Evolutionary conservation across 441 rosid genomes (phyloP), one percentile per base, ranked within the genome.

Genomic region (Syzygium malaccense): DNA sequence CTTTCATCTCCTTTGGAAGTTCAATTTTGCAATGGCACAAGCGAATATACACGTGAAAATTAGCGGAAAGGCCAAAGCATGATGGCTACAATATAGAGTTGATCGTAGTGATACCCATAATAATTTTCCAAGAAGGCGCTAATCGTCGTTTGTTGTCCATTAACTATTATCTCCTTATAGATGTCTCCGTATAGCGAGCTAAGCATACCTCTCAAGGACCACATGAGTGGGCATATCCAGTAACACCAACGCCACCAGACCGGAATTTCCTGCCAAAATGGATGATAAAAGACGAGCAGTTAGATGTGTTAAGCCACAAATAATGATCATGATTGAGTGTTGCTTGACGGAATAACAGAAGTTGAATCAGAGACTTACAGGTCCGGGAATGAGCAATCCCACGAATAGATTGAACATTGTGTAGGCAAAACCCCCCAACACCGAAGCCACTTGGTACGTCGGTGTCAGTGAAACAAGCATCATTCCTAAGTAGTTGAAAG

Each of bases 231-330:
- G 78, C 87, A 90, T 14, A 92, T 91, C 95, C 95, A 92, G 51
- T 91, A 91, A 49, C 85, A 28, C 93, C 94, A 92, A 4, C 75
- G 85, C 95, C 93, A 93, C 95, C 93, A 92, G 60, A 85, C 89
- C 53, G 95, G 94, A 33, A 90, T 79, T 30, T 51, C 14, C 94
- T 92, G 93, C 45, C 37, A 15, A 51, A 32, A 48, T 32, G 55
- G 25, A 8, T 30, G 14, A 25, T 15, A 85, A 91, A 90, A 80
- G 48, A 13, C 71, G 11, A 30, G 48, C 48, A 64, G 20, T 33
- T 45, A 71, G 14, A 32, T 11, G 32, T 49, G 80, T 28, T 28
- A 66, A 4, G 79, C 64, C 55, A 18, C 56, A 49, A 51, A 49
- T 71, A 33, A 54, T 12, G 23, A 15, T 55, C 51, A 41, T 51